Percentiles rank a stretch among this genome's conserved stretches.
phyloP scores from a whole-genome alignment of 2,329 filamentous ascomycete genomes.

The Trichoderma brevicompactum region DNA sequence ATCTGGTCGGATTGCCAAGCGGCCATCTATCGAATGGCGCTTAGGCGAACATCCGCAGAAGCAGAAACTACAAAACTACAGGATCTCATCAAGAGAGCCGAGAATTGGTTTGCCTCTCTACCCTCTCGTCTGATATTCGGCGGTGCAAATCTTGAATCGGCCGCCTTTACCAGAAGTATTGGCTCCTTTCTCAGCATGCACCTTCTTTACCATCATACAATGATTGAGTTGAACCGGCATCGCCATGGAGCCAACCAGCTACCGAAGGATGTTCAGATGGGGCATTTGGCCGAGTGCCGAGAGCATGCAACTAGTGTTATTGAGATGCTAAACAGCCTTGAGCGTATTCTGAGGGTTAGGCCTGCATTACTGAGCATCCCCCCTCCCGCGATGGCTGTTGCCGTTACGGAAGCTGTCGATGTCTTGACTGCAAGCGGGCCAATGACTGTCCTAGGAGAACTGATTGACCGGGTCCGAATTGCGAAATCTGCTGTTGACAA shows the following conservation, averaged over 20 bases:
- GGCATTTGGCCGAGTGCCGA: conserved; percentile 54
- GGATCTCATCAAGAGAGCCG: conserved; percentile 55
- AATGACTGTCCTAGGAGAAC: conserved; percentile 53
- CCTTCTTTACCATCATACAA: conserved; percentile 66
- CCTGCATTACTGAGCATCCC: conserved; percentile 48
- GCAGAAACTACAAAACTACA: conserved; percentile 46
- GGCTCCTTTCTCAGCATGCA: conserved; percentile 68
- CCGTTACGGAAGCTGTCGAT: conserved; percentile 67
- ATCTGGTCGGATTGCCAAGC: conserved; percentile 68
- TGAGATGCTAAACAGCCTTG: conserved; percentile 50
- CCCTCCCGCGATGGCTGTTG: conserved; percentile 66
- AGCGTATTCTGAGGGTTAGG: conserved; percentile 43
- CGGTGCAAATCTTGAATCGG: conserved; percentile 60
- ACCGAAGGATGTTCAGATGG: conserved; percentile 45
- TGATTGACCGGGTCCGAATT: conserved; percentile 58
- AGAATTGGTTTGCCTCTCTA: conserved; percentile 62
- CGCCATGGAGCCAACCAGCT: conserved; percentile 48
- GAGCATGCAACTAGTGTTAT: conserved; percentile 59
- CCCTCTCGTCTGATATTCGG: conserved; percentile 60
- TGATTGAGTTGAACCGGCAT: conserved; percentile 69
- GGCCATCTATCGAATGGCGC: conserved; percentile 54
- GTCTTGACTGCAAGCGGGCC: conserved; percentile 65
- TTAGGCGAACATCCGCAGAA: conserved; percentile 36
- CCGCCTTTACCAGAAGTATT: conserved; percentile 56
- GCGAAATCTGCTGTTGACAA: conserved; percentile 60